Conservation (phyloP, 2,329 filamentous ascomycete genomes). For the Ophiosphaerella korrae region DNA sequence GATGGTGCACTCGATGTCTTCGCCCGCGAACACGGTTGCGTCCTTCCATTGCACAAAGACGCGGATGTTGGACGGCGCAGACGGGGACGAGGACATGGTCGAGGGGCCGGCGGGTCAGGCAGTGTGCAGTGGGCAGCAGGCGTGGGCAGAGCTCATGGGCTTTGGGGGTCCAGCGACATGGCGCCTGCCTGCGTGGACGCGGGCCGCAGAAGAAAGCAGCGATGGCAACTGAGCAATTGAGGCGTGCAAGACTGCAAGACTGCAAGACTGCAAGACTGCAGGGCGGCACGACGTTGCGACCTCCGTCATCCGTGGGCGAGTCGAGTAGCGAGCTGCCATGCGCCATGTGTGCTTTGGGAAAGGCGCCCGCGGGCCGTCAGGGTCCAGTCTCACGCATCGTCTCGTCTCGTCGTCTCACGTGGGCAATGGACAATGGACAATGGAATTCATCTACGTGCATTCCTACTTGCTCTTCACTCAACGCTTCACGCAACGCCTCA, state of each 20-base stretch:
- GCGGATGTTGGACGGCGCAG: conserved; percentile 69
- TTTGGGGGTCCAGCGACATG: conserved; percentile 33
- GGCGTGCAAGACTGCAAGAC: neutral
- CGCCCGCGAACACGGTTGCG: conserved; percentile 92
- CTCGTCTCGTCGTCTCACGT: neutral
- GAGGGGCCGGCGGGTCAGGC: conserved; percentile 29
- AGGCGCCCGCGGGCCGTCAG: neutral
- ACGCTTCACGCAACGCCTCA: too few species aligned
- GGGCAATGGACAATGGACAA: too few species aligned
- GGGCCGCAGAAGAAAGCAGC: conserved; percentile 5
- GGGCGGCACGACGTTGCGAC: neutral
- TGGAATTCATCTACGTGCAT: neutral
- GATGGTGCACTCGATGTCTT: conserved; percentile 93
- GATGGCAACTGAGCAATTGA: conserved; percentile 6
- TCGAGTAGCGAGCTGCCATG: too few species aligned
- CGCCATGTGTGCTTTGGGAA: neutral
- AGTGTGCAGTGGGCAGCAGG: too few species aligned
- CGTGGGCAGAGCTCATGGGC: conserved; percentile 40
- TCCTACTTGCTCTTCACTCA: too few species aligned
- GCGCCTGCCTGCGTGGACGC: conserved; percentile 17
- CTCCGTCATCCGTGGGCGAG: conserved; percentile 2
- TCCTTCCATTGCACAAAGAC: conserved; percentile 96
- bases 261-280: too few species aligned
- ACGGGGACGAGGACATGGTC: conserved; percentile 28
- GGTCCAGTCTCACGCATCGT: neutral